Evolutionary conservation across 208 protist species (phyloP).

Genomic region (Herpetomonas tarakana): DNA sequence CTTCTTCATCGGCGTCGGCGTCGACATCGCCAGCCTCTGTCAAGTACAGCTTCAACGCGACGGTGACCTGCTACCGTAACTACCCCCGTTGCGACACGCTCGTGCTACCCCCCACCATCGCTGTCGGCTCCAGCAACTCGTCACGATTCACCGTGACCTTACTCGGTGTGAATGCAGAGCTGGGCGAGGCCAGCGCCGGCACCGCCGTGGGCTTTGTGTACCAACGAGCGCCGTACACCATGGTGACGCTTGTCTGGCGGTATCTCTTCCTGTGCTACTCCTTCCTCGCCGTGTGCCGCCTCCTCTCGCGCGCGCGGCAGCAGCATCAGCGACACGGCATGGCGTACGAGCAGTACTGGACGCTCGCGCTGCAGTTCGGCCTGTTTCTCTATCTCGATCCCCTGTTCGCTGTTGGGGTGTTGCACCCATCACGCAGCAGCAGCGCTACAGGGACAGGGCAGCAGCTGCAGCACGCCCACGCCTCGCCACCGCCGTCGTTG

Average conservation of each 20-base stretch:
- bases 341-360: slow-evolving; percentile 65
- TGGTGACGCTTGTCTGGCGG: slow-evolving; percentile 56
- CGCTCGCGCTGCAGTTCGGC: slow-evolving; percentile 39
- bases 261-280: slow-evolving; percentile 57
- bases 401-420: slow-evolving; percentile 51
- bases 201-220: slow-evolving; percentile 63
- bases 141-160: slow-evolving; percentile 54
- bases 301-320: slow-evolving; percentile 36
- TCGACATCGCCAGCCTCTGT: slow-evolving; percentile 1
- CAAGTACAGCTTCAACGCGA: slow-evolving; percentile 38
- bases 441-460: neutral
- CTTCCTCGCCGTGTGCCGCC: slow-evolving; percentile 37
- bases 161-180: slow-evolving; percentile 47
- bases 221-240: slow-evolving; percentile 59
- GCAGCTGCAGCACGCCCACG: neutral
- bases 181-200: slow-evolving; percentile 32
- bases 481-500: neutral
- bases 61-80: slow-evolving; percentile 41
- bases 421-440: slow-evolving; percentile 16
- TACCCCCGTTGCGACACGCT: slow-evolving; percentile 50
- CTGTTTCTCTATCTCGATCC: slow-evolving; percentile 68
- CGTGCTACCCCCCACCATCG: slow-evolving; percentile 49
- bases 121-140: slow-evolving; percentile 28
- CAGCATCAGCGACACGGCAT: slow-evolving; percentile 3
- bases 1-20: slow-evolving; percentile 4